These are phyloP conservation scores for Mariannaea elegans DNA, from an alignment of 2,329 filamentous ascomycete species.

Conservation along the genomic window DNA sequence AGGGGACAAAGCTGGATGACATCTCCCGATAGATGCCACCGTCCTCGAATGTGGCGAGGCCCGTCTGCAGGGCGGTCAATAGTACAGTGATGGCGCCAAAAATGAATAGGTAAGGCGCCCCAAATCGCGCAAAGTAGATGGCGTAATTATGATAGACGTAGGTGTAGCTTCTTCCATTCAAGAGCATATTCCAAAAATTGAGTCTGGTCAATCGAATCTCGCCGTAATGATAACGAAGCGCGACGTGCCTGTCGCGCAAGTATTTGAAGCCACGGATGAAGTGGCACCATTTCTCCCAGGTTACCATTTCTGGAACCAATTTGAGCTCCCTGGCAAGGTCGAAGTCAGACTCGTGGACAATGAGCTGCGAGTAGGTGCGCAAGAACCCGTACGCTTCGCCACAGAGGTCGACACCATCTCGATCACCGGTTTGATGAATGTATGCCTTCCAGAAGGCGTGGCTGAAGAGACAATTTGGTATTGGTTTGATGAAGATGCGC, in stretches of 20 bases:
- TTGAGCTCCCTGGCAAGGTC: conserved; percentile 36
- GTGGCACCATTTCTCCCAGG: conserved; percentile 39
- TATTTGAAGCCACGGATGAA: conserved; percentile 43
- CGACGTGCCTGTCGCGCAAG: conserved; percentile 37
- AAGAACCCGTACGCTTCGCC: conserved; percentile 45
- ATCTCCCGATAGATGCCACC: conserved; percentile 3
- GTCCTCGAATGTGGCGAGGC: not conserved
- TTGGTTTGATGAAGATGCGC: conserved; percentile 52
- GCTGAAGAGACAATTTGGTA: conserved; percentile 49
- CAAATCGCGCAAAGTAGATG: conserved; percentile 17
- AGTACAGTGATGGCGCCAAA: conserved; percentile 22
- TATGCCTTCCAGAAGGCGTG: conserved; percentile 44
- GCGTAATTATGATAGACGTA: conserved; percentile 18
- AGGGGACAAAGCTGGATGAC: conserved; percentile 3
- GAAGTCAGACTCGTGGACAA: conserved; percentile 47
- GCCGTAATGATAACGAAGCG: conserved; percentile 46
- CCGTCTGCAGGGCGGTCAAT: conserved; percentile 16
- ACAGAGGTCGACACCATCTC: conserved; percentile 24
- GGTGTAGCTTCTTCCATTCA: conserved; percentile 12
- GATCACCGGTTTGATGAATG: not conserved
- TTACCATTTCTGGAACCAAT: conserved; percentile 40
- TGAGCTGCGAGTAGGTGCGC: conserved; percentile 45
- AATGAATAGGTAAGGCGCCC: conserved; percentile 20
- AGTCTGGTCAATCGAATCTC: conserved; percentile 48
- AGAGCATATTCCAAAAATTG: conserved; percentile 32